Conservation (phyloP, 768 basidiomycete genomes). For the Psilocybe subaeruginosa region DNA sequence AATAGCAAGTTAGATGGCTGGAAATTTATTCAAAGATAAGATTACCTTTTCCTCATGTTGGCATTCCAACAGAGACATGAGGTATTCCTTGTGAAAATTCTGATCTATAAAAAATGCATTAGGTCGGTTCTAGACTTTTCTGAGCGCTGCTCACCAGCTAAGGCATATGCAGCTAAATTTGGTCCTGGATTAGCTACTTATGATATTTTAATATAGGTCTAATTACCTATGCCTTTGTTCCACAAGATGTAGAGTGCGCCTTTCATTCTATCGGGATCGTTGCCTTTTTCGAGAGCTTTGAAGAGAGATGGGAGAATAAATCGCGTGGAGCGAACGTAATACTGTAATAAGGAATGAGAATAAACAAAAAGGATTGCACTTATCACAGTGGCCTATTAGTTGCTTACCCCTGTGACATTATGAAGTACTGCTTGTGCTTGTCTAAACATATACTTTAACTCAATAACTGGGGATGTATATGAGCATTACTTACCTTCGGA, state of each 20-base stretch:
- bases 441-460: constrained; percentile 35
- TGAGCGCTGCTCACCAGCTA: constrained; percentile 52
- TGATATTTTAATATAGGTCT: background rate
- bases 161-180: constrained; percentile 62
- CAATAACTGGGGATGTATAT: background rate
- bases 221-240: constrained; percentile 70
- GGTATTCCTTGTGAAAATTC: constrained; percentile 55
- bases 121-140: background rate
- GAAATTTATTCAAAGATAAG: background rate
- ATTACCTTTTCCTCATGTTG: constrained; percentile 86
- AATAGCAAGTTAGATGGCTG: constrained; percentile 2
- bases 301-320: constrained; percentile 64
- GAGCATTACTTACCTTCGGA: constrained; percentile 61
- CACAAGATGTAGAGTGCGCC: constrained; percentile 85
- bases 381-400: background rate
- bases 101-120: constrained; percentile 46
- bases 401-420: constrained; percentile 64
- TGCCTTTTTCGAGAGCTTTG: constrained; percentile 67
- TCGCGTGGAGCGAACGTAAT: constrained; percentile 73
- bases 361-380: background rate
- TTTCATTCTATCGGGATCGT: constrained; percentile 93
- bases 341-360: constrained; percentile 38
- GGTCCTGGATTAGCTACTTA: background rate
- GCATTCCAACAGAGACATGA: constrained; percentile 68
- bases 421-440: constrained; percentile 71